Percentiles rank a stretch among this genome's conserved stretches.
These are phyloP conservation scores for Sphagnurus paluster DNA, from an alignment of 1,284 basidiomycete genomes.

Conservation along the genomic window DNA sequence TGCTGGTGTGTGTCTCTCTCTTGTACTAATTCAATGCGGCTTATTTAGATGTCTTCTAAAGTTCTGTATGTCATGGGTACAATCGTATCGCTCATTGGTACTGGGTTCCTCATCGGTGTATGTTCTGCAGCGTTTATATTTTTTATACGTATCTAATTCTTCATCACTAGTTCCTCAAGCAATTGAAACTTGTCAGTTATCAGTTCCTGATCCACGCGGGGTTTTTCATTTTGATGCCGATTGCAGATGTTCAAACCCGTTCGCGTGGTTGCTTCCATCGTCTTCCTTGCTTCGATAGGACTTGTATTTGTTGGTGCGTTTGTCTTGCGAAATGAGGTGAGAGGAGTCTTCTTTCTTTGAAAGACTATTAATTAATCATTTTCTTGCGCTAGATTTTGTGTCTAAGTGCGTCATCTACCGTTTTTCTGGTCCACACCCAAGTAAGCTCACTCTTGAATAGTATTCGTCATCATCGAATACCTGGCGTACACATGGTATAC, in stretches of 20 bases:
- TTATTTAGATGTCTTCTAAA: constrained; percentile 29
- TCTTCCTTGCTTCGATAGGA: constrained; percentile 76
- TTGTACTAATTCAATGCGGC: neutral
- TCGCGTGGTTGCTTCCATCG: constrained; percentile 79
- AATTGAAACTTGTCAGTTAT: constrained; percentile 73
- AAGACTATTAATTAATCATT: constrained; percentile 6
- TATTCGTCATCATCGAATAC: constrained; percentile 86
- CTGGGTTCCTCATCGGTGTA: constrained; percentile 88
- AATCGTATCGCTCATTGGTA: constrained; percentile 81
- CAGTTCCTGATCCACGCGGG: neutral
- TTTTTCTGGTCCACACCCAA: constrained; percentile 38
- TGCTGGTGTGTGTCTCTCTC: constrained; percentile 57
- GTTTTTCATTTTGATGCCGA: constrained; percentile 1
- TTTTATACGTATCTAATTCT: constrained; percentile 3
- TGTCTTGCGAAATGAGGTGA: constrained; percentile 63
- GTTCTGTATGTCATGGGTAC: constrained; percentile 86
- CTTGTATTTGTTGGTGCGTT: constrained; percentile 85
- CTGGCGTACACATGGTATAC: constrained; percentile 86
- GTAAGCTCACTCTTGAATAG: constrained; percentile 38
- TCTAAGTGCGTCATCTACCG: constrained; percentile 34
- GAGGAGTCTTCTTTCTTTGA: constrained; percentile 28
- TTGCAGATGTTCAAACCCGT: constrained; percentile 93
- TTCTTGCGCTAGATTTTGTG: constrained; percentile 30
- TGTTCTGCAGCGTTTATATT: constrained; percentile 26
- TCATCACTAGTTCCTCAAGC: constrained; percentile 64